Percentiles rank a stretch among this genome's conserved stretches.
Conservation (phyloP, 495 filamentous ascomycete species). For the Lepraria neglecta region DNA sequence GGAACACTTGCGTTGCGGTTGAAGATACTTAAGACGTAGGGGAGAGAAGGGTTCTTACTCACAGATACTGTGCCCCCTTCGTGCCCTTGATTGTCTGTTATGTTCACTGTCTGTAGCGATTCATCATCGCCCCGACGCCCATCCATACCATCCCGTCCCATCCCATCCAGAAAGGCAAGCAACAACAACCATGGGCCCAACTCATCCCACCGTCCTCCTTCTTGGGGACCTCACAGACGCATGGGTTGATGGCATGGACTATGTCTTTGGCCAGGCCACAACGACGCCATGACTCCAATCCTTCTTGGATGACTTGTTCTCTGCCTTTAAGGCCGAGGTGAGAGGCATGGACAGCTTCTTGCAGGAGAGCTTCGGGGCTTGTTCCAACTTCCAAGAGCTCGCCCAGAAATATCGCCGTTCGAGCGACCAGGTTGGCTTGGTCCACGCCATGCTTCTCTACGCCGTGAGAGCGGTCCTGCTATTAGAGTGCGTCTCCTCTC, state of each 20-base stretch:
- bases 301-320: slow-evolving; percentile 11
- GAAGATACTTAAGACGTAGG: too few relatives aligned
- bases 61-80: too few relatives aligned
- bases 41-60: too few relatives aligned
- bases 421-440: slow-evolving; percentile 16
- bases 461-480: slow-evolving; percentile 12
- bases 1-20: too few relatives aligned
- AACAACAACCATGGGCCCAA: background rate
- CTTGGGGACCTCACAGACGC: background rate
- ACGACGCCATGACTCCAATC: slow-evolving; percentile 19
- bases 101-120: too few relatives aligned
- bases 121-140: too few relatives aligned
- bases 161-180: too few relatives aligned
- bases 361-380: background rate
- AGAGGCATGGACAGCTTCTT: background rate
- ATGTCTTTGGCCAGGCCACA: slow-evolving; percentile 11
- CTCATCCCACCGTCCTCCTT: background rate
- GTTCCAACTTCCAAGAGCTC: background rate
- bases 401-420: background rate
- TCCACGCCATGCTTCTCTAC: slow-evolving; percentile 16
- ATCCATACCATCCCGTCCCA: too few relatives aligned
- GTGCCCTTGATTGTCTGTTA: too few relatives aligned
- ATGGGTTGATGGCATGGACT: slow-evolving; percentile 18
- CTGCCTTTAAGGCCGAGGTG: slow-evolving; percentile 15
- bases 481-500: too few relatives aligned